Base-by-base conservation (phyloP, 768 basidiomycete genomes). In the Scleroderma bovista region DNA sequence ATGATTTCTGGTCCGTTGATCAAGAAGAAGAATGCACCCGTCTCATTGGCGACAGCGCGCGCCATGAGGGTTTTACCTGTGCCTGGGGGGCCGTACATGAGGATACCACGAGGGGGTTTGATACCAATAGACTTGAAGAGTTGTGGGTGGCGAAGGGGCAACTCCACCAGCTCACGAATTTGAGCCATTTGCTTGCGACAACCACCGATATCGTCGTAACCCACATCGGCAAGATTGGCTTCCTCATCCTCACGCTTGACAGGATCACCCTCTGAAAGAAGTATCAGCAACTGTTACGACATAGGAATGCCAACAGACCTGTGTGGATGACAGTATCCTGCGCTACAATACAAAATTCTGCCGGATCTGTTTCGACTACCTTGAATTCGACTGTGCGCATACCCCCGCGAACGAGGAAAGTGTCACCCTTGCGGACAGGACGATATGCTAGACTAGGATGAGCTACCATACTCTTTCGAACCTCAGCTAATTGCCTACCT, bases 41-140 rank as follows among this genome's bases (percentile, higher is more conserved):
- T 99, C 72, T 99, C 96, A 67, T 99, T 99, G 56, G 96, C 96
- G 42, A 99, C 96, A 7, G 96, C 96, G 59, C 96, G 86, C 46
- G 96, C 96, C 95, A 99, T 99, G 57, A 99, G 81, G 6, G 96
- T 98, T 75, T 98, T 99, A 78, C 96, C 96, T 19, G 95, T 98
- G 77, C 96, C 96, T 31, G 95, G 95, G 56, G 95, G 95, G 49
- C 95, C 95, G 64, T 81, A 99, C 92, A 99, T 88, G 57, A 99
- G 85, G 62, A 99, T 94, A 79, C 95, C 95, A 58, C 95, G 87
- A 20, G 95, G 95, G 29, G 96, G 96, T 70, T 98, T 99, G 81
- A 99, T 99, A 82, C 96, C 96, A 66, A 99, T 99, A 22, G 94
- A 94, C 68, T 99, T 99, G 86, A 98, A 99, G 13, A 99, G 81